These are phyloP conservation scores for Giardia muris DNA, from an alignment of 208 protist genomes.

Conservation along the genomic window DNA sequence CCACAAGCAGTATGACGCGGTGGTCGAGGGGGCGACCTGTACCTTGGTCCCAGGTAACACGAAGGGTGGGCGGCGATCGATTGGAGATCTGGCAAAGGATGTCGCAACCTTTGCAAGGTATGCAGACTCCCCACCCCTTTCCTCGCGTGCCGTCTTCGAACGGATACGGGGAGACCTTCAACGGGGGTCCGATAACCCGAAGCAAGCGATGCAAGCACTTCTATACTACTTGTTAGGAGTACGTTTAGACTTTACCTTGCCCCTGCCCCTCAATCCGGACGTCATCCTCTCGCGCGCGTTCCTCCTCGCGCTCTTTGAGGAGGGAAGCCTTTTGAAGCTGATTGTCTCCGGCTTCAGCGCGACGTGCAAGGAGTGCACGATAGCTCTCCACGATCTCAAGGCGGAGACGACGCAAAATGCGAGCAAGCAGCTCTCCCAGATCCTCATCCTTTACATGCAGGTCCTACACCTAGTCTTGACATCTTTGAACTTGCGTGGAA, in stretches of 20 bases:
- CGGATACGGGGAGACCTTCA: background rate
- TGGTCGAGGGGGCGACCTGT: background rate
- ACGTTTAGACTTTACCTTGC: background rate
- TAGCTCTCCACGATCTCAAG: background rate
- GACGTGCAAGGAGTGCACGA: background rate
- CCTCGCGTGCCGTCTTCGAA: background rate
- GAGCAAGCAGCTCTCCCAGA: background rate
- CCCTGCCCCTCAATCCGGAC: background rate
- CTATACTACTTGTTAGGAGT: background rate
- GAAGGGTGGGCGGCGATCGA: background rate
- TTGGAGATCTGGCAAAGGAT: background rate
- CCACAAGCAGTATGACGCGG: background rate
- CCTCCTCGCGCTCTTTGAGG: background rate
- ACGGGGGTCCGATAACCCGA: background rate
- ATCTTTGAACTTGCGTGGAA: background rate
- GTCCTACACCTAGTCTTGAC: background rate
- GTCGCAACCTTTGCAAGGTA: background rate
- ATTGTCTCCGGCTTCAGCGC: background rate
- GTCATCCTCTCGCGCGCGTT: background rate
- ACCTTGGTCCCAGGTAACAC: background rate
- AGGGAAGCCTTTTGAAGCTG: background rate
- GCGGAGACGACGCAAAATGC: background rate
- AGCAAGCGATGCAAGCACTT: background rate
- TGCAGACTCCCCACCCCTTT: background rate
- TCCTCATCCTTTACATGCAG: background rate